Percentiles rank a stretch among this genome's conserved stretches.
Conservation (phyloP, 805 yeast species). For the Pichia californica region DNA sequence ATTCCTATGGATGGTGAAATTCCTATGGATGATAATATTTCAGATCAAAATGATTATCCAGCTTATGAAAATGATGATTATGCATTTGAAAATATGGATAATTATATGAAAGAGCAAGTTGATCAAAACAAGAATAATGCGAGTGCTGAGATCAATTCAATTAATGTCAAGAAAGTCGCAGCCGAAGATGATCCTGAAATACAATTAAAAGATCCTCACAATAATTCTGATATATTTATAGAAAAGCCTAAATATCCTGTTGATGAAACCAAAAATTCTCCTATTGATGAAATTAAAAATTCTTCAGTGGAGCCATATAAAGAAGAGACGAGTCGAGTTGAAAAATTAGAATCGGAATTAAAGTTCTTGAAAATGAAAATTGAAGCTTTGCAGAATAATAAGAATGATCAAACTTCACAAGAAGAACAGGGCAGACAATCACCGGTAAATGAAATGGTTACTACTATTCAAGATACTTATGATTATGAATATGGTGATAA, state of each 20-base stretch:
- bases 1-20: too few relatives aligned
- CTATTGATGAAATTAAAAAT: background rate
- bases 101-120: background rate
- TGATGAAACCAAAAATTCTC: background rate
- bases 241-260: too few relatives aligned
- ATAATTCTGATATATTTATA: too few relatives aligned
- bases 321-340: background rate
- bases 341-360: conserved; percentile 5
- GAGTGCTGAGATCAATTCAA: conserved; percentile 17
- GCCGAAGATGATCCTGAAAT: background rate
- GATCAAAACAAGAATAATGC: conserved; percentile 19
- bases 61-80: too few relatives aligned
- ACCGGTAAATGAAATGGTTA: background rate
- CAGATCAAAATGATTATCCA: too few relatives aligned
- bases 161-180: background rate
- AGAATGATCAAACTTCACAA: background rate
- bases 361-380: conserved; percentile 2
- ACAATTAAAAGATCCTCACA: too few relatives aligned
- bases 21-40: too few relatives aligned
- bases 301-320: background rate
- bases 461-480: too few relatives aligned
- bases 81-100: background rate
- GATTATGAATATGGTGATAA: too few relatives aligned
- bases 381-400: background rate
- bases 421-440: background rate